A percentile compares a stretch with the other conserved stretches of the same genome.
Conservation (phyloP, 495 filamentous ascomycete genomes). For the Aspergillus sparsus region DNA sequence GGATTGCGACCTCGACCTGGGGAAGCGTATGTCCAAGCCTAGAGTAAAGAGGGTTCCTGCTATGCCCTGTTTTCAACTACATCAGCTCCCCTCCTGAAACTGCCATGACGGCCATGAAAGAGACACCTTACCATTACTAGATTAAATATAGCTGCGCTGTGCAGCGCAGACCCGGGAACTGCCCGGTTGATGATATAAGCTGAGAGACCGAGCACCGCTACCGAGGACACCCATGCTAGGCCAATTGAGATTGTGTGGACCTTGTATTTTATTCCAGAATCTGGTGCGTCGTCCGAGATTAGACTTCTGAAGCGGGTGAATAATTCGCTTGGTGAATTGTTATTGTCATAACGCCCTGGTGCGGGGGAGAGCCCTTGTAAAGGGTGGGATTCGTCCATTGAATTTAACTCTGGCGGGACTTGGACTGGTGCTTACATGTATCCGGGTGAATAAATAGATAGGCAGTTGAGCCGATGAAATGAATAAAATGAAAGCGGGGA, state of each 20-base stretch:
- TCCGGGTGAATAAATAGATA: not conserved
- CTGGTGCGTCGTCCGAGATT: not conserved
- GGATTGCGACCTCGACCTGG: conserved; percentile 2
- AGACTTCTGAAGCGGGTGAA: not conserved
- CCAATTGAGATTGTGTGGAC: not conserved
- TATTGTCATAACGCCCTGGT: not conserved
- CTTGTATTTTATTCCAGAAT: conserved; percentile 3
- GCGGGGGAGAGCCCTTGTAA: not conserved
- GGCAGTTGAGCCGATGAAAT: not conserved
- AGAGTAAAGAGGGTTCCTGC: not conserved
- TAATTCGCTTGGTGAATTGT: not conserved
- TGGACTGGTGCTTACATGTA: not conserved
- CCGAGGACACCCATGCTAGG: not conserved
- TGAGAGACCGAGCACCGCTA: conserved; percentile 5
- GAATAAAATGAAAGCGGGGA: not conserved
- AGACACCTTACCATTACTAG: not conserved
- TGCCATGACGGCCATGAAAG: not conserved
- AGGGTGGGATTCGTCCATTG: conserved; percentile 3
- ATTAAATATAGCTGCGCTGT: conserved; percentile 1
- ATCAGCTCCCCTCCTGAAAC: not conserved
- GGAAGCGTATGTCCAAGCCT: not conserved
- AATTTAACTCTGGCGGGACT: not conserved
- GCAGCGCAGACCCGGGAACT: not conserved
- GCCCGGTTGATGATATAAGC: not conserved
- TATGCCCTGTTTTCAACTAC: not conserved